Evolutionary conservation across 228 moss, liverwort and hornwort genomes (phyloP), one percentile per base, ranked within the genome.

Genomic region (Sphagnum fallax): DNA sequence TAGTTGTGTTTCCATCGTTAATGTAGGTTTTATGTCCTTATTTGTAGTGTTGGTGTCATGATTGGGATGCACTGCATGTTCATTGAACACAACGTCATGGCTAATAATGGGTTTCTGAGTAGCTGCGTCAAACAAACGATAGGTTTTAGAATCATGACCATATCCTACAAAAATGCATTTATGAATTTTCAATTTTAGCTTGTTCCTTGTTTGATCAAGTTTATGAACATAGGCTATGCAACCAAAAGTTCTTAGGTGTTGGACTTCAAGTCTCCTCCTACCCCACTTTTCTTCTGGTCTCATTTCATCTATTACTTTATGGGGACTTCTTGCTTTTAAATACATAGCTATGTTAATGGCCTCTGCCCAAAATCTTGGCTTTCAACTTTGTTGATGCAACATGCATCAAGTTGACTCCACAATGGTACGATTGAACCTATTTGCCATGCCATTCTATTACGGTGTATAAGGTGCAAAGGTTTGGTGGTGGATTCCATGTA

Each of bases 381-480:
- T 18, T 49, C 59, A 48, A 0, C 53, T 14, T 6, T 12, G 4
- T 18, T 70, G 6, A n/a, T 15, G 57, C 48, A 70, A 60, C 14
- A 70, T 70, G 60, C 69, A 57, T 12, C 69, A 0, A 16, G 5
- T 0, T 5, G 2, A 8, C 60, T 70, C 6, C 69, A 74, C n/a
- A 8, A 68, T 47, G 1, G 51, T 61, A 0, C 52, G 15, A 13
- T 74, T 74, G 47, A 67, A 47, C 51, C 51, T 18, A 9, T 74
- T 61, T 7, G 63, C 14, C 7, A 74, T 66, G 9, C 67, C 67
- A 32, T 74, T 74, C 15, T 74, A 51, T 50, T 74, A 50, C 0
- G 14, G 62, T 16, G 74, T 62, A 9, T 61, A 16, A 4, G 63
- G 58, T 4, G 58, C 50, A 0, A 50, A 67, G 61, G 62, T 48